Conservation (phyloP, 2,329 filamentous ascomycete species). For the Knoxdaviesia proteae region DNA sequence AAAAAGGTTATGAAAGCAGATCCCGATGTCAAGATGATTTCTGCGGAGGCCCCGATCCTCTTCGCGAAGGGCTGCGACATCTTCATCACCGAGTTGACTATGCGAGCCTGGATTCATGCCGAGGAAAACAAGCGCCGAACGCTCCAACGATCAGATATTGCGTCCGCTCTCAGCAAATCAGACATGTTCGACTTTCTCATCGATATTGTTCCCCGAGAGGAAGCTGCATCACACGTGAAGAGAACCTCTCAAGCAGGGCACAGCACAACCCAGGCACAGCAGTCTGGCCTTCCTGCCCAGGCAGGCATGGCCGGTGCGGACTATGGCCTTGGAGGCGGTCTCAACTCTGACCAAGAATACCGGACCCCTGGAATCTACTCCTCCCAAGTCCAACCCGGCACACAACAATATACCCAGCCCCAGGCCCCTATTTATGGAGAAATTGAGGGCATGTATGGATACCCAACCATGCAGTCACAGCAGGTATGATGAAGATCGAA, state of each 20-base stretch:
- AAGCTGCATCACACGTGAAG: constrained; percentile 72
- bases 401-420: constrained; percentile 50
- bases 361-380: constrained; percentile 65
- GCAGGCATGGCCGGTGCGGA: constrained; percentile 36
- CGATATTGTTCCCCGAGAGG: constrained; percentile 92
- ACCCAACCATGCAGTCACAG: constrained; percentile 61
- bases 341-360: constrained; percentile 57
- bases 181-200: constrained; percentile 99
- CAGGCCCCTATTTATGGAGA: constrained; percentile 64
- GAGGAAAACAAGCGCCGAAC: constrained; percentile 97
- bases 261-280: constrained; percentile 7
- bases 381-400: constrained; percentile 54
- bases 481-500: constrained; percentile 33
- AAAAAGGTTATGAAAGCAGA: constrained; percentile 99
- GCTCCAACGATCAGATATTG: constrained; percentile 87
- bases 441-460: constrained; percentile 70
- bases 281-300: constrained; percentile 28
- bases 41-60: constrained; percentile 87
- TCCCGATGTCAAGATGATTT: constrained; percentile 99
- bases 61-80: constrained; percentile 98
- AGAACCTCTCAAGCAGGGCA: constrained; percentile 21
- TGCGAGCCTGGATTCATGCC: constrained; percentile 98
- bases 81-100: constrained; percentile 96
- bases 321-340: constrained; percentile 36
- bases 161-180: constrained; percentile 83